A percentile compares a stretch with the other conserved stretches of the same genome.
Evolutionary conservation across 371 early-diverging fungal genomes (phyloP).

Genomic region (Mucor sp.): DNA sequence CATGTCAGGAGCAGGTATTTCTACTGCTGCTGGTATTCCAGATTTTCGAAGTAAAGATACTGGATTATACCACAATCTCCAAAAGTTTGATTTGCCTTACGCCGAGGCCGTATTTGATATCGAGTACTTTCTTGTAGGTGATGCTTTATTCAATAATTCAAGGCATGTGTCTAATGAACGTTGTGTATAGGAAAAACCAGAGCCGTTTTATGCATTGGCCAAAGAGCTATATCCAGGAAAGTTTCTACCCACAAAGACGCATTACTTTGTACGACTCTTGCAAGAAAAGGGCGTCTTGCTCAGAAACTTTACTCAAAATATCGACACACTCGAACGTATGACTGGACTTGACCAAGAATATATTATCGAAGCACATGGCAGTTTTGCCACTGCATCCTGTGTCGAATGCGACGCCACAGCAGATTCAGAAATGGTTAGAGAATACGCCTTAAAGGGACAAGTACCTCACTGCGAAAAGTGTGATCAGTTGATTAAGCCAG

Average conservation of each 20-base stretch:
- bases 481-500: constrained; percentile 83
- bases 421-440: constrained; percentile 41
- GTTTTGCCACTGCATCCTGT: constrained; percentile 85
- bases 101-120: constrained; percentile 96
- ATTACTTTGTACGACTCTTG: constrained; percentile 83
- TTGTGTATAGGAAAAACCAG: constrained; percentile 63
- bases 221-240: constrained; percentile 91
- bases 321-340: constrained; percentile 91
- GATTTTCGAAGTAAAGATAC: constrained; percentile 93
- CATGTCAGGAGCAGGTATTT: constrained; percentile 95
- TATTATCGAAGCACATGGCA: constrained; percentile 95
- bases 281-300: constrained; percentile 73
- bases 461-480: constrained; percentile 75
- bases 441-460: constrained; percentile 51
- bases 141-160: neutral
- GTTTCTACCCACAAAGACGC: constrained; percentile 82
- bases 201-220: constrained; percentile 89
- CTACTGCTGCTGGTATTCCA: constrained; percentile 90
- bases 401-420: constrained; percentile 50
- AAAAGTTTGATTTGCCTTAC: constrained; percentile 84
- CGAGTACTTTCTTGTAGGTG: constrained; percentile 75
- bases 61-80: constrained; percentile 90
- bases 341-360: constrained; percentile 75
- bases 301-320: constrained; percentile 94
- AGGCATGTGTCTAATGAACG: neutral